phyloP scores from a whole-genome alignment of 2,329 filamentous ascomycete genomes.

The Xylaria sp. region DNA sequence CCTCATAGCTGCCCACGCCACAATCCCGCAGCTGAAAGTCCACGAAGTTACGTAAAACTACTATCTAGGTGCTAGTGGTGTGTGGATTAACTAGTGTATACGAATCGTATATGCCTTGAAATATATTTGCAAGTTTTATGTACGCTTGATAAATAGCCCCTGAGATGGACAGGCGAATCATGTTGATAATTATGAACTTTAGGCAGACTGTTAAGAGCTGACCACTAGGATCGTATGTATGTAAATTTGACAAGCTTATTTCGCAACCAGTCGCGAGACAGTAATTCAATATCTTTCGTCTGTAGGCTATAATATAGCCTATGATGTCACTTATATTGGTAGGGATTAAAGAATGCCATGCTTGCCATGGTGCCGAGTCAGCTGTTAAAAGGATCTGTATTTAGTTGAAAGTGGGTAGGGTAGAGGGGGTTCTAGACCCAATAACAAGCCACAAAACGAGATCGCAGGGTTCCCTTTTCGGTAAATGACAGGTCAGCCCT shows the following conservation, averaged over 20 bases:
- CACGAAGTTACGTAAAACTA: background rate
- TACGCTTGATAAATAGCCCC: background rate
- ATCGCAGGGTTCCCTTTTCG: background rate
- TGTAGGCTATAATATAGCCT: too few species aligned
- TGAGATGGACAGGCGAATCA: background rate
- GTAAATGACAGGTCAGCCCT: background rate
- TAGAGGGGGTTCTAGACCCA: background rate
- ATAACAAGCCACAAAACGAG: background rate
- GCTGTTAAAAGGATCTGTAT: too few species aligned
- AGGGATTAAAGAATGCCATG: background rate
- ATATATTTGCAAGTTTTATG: background rate
- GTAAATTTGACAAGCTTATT: too few species aligned
- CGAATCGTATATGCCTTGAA: background rate
- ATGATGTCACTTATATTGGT: too few species aligned
- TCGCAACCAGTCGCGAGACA: too few species aligned
- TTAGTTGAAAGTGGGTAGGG: too few species aligned
- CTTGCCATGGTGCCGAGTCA: too few species aligned
- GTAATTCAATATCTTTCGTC: too few species aligned
- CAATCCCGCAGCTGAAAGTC: conserved; percentile 6
- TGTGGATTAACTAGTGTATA: background rate
- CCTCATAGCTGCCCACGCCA: conserved; percentile 15
- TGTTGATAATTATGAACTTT: background rate
- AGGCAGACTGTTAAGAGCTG: background rate
- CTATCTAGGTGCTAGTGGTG: background rate
- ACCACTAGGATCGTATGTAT: too few species aligned